These are phyloP conservation scores for Leucogyrophana mollusca DNA, from an alignment of 768 basidiomycete species.

Conservation along the genomic window DNA sequence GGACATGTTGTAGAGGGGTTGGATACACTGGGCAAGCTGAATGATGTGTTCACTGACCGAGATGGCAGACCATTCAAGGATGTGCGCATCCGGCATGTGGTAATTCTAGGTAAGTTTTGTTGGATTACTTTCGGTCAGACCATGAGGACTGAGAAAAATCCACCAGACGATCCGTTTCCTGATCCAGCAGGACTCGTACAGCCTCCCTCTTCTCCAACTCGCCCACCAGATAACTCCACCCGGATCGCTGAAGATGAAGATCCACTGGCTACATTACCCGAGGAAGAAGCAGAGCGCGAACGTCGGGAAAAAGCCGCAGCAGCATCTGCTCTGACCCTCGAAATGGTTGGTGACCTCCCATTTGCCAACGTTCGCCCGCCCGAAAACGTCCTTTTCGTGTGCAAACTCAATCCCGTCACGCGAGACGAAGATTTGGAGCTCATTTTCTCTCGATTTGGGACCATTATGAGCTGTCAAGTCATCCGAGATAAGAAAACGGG, in stretches of 20 bases:
- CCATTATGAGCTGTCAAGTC: constrained; percentile 96
- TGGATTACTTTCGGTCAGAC: background rate
- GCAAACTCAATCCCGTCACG: constrained; percentile 96
- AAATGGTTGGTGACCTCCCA: constrained; percentile 99
- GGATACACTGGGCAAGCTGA: constrained; percentile 89
- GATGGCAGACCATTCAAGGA: constrained; percentile 92
- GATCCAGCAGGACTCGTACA: constrained; percentile 77
- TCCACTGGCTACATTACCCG: constrained; percentile 74
- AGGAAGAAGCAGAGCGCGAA: constrained; percentile 80
- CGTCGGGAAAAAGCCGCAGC: constrained; percentile 87
- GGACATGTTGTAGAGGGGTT: constrained; percentile 94
- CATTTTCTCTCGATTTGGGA: constrained; percentile 94
- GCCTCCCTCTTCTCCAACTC: constrained; percentile 74
- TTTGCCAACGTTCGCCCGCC: constrained; percentile 98
- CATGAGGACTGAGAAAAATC: constrained; percentile 4
- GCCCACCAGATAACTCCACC: constrained; percentile 81
- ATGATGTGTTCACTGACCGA: constrained; percentile 87
- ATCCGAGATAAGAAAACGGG: constrained; percentile 95
- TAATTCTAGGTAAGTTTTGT: constrained; percentile 75
- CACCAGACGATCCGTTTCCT: constrained; percentile 88
- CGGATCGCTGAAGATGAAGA: constrained; percentile 97
- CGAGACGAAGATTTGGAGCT: constrained; percentile 95
- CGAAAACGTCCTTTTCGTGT: constrained; percentile 97
- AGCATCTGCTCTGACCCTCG: constrained; percentile 92
- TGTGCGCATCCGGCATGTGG: constrained; percentile 91